Evolutionary conservation across 1,284 basidiomycete species (phyloP), one percentile per base, ranked within the genome.

Genomic region (Calocybe gambosa): DNA sequence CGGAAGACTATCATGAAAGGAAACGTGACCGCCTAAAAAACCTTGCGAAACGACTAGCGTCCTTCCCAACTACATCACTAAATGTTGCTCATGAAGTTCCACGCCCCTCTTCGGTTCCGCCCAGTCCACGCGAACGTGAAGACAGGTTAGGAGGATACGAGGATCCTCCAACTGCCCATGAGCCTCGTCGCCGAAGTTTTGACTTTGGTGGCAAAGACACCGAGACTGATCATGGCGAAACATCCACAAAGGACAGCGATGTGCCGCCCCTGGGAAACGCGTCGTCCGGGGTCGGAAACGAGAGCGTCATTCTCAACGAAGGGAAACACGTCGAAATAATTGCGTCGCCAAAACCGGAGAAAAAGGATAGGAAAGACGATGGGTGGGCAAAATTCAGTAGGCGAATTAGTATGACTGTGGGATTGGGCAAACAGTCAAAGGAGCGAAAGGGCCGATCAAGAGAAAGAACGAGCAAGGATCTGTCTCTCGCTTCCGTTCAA

Each of bases 11-110:
- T 52, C 70, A 66, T 31, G 74, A 74, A 51, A 71, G 79, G 45
- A 89, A 80, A 65, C 77, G 89, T 41, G 83, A 91, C 63, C 73
- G 77, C 43, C 67, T 92, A 52, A 82, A 78, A 60, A 80, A 76
- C 35, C 67, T 92, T 41, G 83, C 84, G n/a, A 77, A 78, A 56
- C 74, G 75, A 56, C 66, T 89, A 47, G 67, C 74, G 39, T 58
- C 59, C 6, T 67, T 72, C 55, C 62, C 66, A 25, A 44, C 57
- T 6, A 41, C 60, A 2, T 57, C 59, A 1, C 40, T 60, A n/a
- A 42, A 50, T 12, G 50, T 57, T n/a, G 39, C 31, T 29, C 29
- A 51, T 21, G 55, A 67, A 0, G 62, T 66, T 2, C 71, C 63
- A 15, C 68, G 78, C 16, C 65, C 78, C 12, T 74, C 71, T 1